These are phyloP conservation scores for Beta vulgaris DNA, from an alignment of 148 eudicot species.

Conservation along the genomic window DNA sequence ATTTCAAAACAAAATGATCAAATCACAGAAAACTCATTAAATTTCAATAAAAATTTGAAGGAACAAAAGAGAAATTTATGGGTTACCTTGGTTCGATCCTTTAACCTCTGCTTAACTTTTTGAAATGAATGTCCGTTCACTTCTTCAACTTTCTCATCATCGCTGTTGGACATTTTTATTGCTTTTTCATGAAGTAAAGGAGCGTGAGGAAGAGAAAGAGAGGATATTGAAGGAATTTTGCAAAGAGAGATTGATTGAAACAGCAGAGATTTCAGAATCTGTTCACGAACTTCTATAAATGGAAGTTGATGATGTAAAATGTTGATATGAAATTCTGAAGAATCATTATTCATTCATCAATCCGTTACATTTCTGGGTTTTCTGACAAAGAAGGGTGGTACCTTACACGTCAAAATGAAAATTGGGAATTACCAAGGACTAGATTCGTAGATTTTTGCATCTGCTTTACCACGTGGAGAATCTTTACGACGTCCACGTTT, in stretches of 20 bases:
- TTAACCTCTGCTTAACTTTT: conserved; percentile 45
- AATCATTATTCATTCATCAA: too few species aligned
- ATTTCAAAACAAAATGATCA: conserved; percentile 6
- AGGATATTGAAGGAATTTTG: not conserved
- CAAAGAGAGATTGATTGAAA: too few species aligned
- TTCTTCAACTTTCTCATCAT: conserved; percentile 51
- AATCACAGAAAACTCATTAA: not conserved
- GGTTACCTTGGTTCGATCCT: conserved; percentile 63
- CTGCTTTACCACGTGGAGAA: not conserved
- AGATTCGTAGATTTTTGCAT: too few species aligned
- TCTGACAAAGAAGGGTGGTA: not conserved
- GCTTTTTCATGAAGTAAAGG: not conserved
- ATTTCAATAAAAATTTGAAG: not conserved
- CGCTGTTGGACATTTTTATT: conserved; percentile 50
- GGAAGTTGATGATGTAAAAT: not conserved
- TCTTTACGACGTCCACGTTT: not conserved
- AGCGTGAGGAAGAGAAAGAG: not conserved
- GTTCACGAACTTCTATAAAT: not conserved
- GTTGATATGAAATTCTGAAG: not conserved
- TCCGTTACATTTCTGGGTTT: not conserved
- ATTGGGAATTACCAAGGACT: not conserved
- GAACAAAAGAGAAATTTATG: not conserved
- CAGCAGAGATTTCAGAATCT: too few species aligned
- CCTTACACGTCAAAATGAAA: not conserved
- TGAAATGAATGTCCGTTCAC: conserved; percentile 48